phyloP scores from a whole-genome alignment of 2,329 filamentous ascomycete genomes.

The Pseudopyricularia cyperi region DNA sequence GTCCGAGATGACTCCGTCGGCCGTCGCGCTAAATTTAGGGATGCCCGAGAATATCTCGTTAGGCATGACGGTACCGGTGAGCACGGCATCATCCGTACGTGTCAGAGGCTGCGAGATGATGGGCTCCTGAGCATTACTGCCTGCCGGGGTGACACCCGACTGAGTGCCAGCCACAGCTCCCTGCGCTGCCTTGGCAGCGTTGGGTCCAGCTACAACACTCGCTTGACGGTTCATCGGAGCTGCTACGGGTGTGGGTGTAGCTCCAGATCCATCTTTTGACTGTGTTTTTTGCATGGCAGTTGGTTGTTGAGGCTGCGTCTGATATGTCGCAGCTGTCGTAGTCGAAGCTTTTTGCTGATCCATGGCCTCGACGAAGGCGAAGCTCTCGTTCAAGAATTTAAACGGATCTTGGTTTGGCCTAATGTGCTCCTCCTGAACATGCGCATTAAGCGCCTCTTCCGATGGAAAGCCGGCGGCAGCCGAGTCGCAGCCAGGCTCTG shows the following conservation, averaged over 20 bases:
- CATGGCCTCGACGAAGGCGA: constrained; percentile 36
- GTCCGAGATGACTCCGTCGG: constrained; percentile 36
- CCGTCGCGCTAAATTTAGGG: constrained; percentile 24
- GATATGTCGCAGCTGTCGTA: not conserved
- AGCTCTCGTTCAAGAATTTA: constrained; percentile 36
- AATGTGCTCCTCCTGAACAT: constrained; percentile 46
- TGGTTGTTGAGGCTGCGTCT: constrained; percentile 6
- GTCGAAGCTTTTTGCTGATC: constrained; percentile 17
- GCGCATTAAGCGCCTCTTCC: constrained; percentile 38
- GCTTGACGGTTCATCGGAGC: constrained; percentile 35
- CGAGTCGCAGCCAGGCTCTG: constrained; percentile 41
- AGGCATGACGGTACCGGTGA: constrained; percentile 36
- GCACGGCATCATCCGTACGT: constrained; percentile 12
- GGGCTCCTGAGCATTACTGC: not conserved
- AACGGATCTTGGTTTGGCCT: constrained; percentile 41
- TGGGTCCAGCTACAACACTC: constrained; percentile 15
- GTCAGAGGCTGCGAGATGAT: not conserved
- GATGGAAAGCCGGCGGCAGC: constrained; percentile 34
- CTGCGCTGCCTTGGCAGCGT: constrained; percentile 8
- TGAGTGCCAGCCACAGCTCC: constrained; percentile 13
- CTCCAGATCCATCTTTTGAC: constrained; percentile 25
- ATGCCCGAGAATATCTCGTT: constrained; percentile 32
- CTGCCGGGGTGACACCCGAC: not conserved
- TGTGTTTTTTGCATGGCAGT: constrained; percentile 24
- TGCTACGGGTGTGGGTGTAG: constrained; percentile 38